Evolutionary conservation across 164 flowering plant species (phyloP).

Genomic region (Santalum album): DNA sequence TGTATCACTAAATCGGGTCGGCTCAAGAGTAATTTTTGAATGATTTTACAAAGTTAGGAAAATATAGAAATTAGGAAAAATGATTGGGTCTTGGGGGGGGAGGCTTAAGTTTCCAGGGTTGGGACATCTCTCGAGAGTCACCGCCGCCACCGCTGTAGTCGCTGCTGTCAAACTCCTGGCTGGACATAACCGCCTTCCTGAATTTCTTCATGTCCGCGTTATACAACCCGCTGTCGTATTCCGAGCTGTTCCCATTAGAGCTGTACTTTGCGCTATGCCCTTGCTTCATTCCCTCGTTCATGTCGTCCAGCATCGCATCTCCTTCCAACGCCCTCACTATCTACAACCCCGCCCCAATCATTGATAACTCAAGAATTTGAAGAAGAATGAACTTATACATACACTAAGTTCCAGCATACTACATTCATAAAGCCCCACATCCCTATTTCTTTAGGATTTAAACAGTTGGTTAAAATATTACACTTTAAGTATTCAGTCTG

Average conservation of each 20-base stretch:
- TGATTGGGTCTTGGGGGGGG: background rate
- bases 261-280: conserved; percentile 28
- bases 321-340: conserved; percentile 75
- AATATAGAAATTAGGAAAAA: too few species aligned
- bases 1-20: too few species aligned
- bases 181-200: conserved; percentile 38
- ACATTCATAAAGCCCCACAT: too few species aligned
- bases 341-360: conserved; percentile 18
- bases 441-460: too few species aligned
- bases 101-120: background rate
- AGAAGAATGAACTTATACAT: too few species aligned
- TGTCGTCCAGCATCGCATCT: conserved; percentile 48
- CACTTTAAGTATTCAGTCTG: too few species aligned
- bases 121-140: conserved; percentile 15
- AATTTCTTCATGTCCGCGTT: conserved; percentile 57
- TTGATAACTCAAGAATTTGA: too few species aligned
- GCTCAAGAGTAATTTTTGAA: too few species aligned
- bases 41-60: too few species aligned
- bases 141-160: conserved; percentile 20
- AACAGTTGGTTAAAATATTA: too few species aligned
- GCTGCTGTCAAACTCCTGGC: conserved; percentile 30
- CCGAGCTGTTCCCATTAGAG: conserved; percentile 23
- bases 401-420: too few species aligned
- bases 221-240: conserved; percentile 35
- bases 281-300: conserved; percentile 39